A percentile compares a stretch with the other conserved stretches of the same genome.
Conservation (phyloP, 345 rosid genomes). For the Combretum micranthum region DNA sequence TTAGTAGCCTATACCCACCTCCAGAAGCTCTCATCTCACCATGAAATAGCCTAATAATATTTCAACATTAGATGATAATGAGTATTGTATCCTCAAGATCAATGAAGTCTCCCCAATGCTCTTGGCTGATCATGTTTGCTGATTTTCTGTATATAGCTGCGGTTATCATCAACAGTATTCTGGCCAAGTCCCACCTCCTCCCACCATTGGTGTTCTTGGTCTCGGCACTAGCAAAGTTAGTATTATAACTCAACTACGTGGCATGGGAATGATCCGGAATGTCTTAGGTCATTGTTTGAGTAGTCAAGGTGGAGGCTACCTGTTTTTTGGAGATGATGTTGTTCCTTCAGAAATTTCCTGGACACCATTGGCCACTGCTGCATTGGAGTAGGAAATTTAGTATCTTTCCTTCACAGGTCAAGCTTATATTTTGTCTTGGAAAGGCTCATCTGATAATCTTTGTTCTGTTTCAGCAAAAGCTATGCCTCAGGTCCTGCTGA, state of each 20-base stretch:
- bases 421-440: not conserved
- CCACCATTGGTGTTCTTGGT: slow-evolving; percentile 74
- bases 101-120: not conserved
- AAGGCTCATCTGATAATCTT: too few species aligned
- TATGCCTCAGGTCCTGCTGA: slow-evolving; percentile 68
- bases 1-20: too few species aligned
- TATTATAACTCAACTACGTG: slow-evolving; percentile 53
- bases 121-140: not conserved
- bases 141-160: slow-evolving; percentile 37
- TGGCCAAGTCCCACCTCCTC: slow-evolving; percentile 44
- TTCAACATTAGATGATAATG: too few species aligned
- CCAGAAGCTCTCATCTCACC: too few species aligned
- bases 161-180: slow-evolving; percentile 62
- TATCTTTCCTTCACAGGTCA: not conserved
- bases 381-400: slow-evolving; percentile 32
- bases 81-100: not conserved
- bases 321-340: slow-evolving; percentile 64
- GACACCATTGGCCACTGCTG: slow-evolving; percentile 38
- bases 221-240: slow-evolving; percentile 70
- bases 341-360: slow-evolving; percentile 59
- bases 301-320: slow-evolving; percentile 65
- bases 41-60: too few species aligned
- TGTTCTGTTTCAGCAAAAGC: slow-evolving; percentile 44
- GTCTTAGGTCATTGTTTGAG: slow-evolving; percentile 82
- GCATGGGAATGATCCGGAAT: slow-evolving; percentile 37